Evolutionary conservation across 371 early-diverging fungal species (phyloP), one percentile per base, ranked within the genome.

Genomic region (Syncephalastrum monosporum): DNA sequence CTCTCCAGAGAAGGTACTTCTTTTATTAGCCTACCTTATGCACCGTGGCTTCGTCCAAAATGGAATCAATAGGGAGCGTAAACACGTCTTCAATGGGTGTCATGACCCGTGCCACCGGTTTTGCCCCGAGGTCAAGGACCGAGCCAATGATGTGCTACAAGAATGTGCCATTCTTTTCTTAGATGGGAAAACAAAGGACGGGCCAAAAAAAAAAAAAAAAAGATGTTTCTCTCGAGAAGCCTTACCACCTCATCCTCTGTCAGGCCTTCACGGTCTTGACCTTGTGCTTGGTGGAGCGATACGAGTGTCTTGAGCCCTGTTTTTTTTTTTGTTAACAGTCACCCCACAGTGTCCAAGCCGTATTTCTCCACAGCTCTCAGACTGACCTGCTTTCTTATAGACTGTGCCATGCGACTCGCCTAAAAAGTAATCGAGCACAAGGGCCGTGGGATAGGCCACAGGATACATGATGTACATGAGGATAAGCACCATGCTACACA

Each of bases 71-170:
- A 14, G 91, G 82, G 3, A 97, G 73, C 65, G 92, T 92, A 55
- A 89, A 93, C 5, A 94, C 94, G 62, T 94, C 88, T 42, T 83
- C 80, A 44, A 95, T 77, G 13, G 89, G 88, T 3, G 98, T 98
- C 97, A 97, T 96, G 19, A 94, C 86, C 29, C 85, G 73, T 4
- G 73, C 74, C 0, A 93, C 94, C 13, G 87, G 81, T 69, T 96
- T 97, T 17, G 91, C 91, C 57, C 91, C 77, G n/a, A 98, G 74
- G 56, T 96, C 97, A 56, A 98, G 75, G 0, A 95, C 97, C 14
- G 95, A 93, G 12, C 89, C 82, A 65, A 98, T 88, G 44, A 96
- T 95, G 0, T 89, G 88, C n/a, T 42, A 54, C 23, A 14, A 19
- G 14, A 2, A 17, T 3, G 24, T 21, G 24, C 24, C n/a, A 5